These are phyloP conservation scores for Phytomonas sp. DNA, from an alignment of 208 protist genomes.

Conservation along the genomic window DNA sequence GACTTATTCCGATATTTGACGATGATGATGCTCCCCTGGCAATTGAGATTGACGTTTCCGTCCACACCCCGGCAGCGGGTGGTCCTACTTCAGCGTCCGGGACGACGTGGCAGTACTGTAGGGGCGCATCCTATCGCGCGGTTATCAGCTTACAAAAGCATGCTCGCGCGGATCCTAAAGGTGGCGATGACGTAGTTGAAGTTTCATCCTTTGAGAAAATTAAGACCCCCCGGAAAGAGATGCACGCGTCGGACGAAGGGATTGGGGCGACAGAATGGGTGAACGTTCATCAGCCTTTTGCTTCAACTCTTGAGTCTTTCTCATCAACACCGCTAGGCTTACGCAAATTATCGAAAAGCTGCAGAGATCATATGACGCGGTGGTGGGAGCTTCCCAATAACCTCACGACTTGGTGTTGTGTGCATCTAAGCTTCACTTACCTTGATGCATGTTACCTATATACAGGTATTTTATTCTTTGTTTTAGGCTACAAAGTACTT, in stretches of 20 bases:
- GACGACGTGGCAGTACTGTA: not conserved
- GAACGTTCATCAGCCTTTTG: not conserved
- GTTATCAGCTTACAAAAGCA: not conserved
- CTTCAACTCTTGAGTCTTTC: not conserved
- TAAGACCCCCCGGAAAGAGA: not conserved
- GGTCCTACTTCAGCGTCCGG: not conserved
- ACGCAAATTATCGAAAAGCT: not conserved
- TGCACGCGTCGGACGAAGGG: not conserved
- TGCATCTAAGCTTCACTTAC: not conserved
- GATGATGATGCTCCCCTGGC: not conserved
- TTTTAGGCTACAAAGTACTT: slow-evolving; percentile 1
- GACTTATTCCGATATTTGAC: not conserved
- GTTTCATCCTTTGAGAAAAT: not conserved
- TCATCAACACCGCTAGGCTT: not conserved
- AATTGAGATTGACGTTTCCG: not conserved
- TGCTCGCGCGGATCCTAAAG: not conserved
- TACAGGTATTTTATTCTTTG: not conserved
- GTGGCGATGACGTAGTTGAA: not conserved
- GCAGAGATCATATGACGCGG: not conserved
- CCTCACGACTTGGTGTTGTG: not conserved
- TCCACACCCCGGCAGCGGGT: not conserved
- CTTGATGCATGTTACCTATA: not conserved
- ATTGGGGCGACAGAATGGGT: not conserved
- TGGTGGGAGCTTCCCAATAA: not conserved
- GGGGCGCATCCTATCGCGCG: not conserved